phyloP scores from a whole-genome alignment of 768 basidiomycete genomes.

The Amanita inopinata region DNA sequence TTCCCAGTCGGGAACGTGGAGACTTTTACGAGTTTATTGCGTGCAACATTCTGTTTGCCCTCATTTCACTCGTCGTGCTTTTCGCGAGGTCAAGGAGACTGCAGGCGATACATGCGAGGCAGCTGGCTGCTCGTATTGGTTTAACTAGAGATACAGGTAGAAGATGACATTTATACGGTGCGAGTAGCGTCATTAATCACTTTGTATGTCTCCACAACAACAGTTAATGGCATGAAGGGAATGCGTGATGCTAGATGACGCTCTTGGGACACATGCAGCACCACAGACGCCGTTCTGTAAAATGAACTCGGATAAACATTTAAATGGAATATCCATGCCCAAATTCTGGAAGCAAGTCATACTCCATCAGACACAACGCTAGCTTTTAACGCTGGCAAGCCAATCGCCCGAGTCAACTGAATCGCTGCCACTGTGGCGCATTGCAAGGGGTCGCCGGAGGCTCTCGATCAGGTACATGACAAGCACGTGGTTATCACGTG shows the following conservation, averaged over 20 bases:
- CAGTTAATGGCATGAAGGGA: not conserved
- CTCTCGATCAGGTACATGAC: too few relatives aligned
- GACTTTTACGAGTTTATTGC: slow-evolving; percentile 91
- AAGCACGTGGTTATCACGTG: not conserved
- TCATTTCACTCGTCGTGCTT: slow-evolving; percentile 54
- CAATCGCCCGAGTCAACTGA: too few relatives aligned
- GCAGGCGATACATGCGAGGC: slow-evolving; percentile 66
- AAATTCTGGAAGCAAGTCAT: too few relatives aligned
- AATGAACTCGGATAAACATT: too few relatives aligned
- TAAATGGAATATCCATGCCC: too few relatives aligned
- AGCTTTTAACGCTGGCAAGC: too few relatives aligned
- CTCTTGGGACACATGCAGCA: too few relatives aligned
- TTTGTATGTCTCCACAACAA: not conserved
- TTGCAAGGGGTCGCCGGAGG: too few relatives aligned
- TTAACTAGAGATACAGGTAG: slow-evolving; percentile 36
- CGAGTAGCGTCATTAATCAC: slow-evolving; percentile 3
- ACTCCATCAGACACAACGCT: too few relatives aligned
- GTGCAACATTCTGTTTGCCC: slow-evolving; percentile 67
- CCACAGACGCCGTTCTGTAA: too few relatives aligned
- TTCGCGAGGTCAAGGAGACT: slow-evolving; percentile 60
- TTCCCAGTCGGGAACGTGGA: slow-evolving; percentile 64
- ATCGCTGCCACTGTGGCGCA: too few relatives aligned
- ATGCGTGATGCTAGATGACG: too few relatives aligned
- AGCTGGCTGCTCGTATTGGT: slow-evolving; percentile 82
- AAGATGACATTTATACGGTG: slow-evolving; percentile 12